Conservation (phyloP, 805 yeast genomes). For the Candida incommunis region DNA sequence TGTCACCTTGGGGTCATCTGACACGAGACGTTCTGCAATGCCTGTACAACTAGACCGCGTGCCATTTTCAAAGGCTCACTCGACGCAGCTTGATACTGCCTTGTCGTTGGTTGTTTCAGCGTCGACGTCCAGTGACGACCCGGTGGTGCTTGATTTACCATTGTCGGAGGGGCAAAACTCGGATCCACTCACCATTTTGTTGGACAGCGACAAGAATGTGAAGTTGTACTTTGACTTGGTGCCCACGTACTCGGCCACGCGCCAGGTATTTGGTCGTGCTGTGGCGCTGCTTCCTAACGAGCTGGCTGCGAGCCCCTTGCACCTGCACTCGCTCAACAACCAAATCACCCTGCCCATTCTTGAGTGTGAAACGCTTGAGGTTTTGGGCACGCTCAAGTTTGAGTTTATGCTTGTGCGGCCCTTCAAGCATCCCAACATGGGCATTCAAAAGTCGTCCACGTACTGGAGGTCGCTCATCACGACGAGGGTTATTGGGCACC, state of each 20-base stretch:
- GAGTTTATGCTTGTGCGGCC: slow-evolving; percentile 61
- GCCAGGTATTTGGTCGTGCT: slow-evolving; percentile 63
- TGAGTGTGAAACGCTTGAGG: slow-evolving; percentile 54
- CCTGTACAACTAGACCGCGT: slow-evolving; percentile 60
- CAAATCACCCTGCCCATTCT: slow-evolving; percentile 61
- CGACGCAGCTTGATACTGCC: slow-evolving; percentile 83
- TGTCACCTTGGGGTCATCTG: slow-evolving; percentile 78
- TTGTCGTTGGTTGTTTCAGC: slow-evolving; percentile 56
- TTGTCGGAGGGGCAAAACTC: slow-evolving; percentile 47
- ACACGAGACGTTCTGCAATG: slow-evolving; percentile 40
- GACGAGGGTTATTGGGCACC: slow-evolving; percentile 87
- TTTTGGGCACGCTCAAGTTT: slow-evolving; percentile 65
- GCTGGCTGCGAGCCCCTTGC: slow-evolving; percentile 51
- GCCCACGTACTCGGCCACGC: slow-evolving; percentile 49
- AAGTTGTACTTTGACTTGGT: slow-evolving; percentile 73
- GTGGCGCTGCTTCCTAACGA: slow-evolving; percentile 55
- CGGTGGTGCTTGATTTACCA: slow-evolving; percentile 66
- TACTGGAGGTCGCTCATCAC: slow-evolving; percentile 86
- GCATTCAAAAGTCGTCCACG: slow-evolving; percentile 50
- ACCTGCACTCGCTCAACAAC: slow-evolving; percentile 53
- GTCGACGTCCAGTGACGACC: slow-evolving; percentile 26
- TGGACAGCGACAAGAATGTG: slow-evolving; percentile 14
- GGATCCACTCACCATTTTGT: slow-evolving; percentile 6
- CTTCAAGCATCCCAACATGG: slow-evolving; percentile 56
- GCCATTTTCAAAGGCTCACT: slow-evolving; percentile 60